Percentiles rank a stretch among this genome's conserved stretches.
These are phyloP conservation scores for Amoeboaphelidium protococcarum DNA, from an alignment of 371 early-diverging fungal species.

Conservation along the genomic window DNA sequence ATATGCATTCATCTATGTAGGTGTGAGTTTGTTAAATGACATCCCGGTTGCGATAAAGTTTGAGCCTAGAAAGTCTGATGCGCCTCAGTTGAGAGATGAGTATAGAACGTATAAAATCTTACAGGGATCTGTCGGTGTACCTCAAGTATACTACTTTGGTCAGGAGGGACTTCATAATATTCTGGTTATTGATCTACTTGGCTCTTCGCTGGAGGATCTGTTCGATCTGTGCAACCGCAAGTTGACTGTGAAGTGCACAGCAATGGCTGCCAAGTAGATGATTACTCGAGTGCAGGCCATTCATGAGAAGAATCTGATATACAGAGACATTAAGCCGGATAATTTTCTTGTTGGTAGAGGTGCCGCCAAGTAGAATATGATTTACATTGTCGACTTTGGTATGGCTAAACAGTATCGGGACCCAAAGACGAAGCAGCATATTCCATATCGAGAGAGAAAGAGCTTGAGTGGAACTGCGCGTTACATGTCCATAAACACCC, in stretches of 20 bases:
- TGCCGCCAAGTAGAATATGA: constrained; percentile 28
- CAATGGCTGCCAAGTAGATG: constrained; percentile 93
- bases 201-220: constrained; percentile 85
- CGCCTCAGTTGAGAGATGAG: constrained; percentile 79
- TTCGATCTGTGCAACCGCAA: constrained; percentile 81
- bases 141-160: constrained; percentile 77
- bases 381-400: constrained; percentile 67
- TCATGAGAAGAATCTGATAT: constrained; percentile 87
- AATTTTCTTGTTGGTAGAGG: constrained; percentile 81
- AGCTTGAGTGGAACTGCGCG: constrained; percentile 83
- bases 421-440: constrained; percentile 77
- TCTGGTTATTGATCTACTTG: constrained; percentile 93
- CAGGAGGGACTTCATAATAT: constrained; percentile 85
- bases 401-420: constrained; percentile 92
- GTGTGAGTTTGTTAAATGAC: constrained; percentile 42
- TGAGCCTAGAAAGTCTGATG: constrained; percentile 72
- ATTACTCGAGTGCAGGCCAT: constrained; percentile 71
- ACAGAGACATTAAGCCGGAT: constrained; percentile 99
- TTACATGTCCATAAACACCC: constrained; percentile 92
- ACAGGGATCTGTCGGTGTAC: constrained; percentile 50
- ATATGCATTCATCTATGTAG: constrained; percentile 11
- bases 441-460: constrained; percentile 73
- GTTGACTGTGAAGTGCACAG: constrained; percentile 74
- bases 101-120: constrained; percentile 69
- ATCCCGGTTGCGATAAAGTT: constrained; percentile 74